A percentile compares a stretch with the other conserved stretches of the same genome.
These are phyloP conservation scores for Aspergillus sparsus DNA, from an alignment of 495 filamentous ascomycete genomes.

Conservation along the genomic window DNA sequence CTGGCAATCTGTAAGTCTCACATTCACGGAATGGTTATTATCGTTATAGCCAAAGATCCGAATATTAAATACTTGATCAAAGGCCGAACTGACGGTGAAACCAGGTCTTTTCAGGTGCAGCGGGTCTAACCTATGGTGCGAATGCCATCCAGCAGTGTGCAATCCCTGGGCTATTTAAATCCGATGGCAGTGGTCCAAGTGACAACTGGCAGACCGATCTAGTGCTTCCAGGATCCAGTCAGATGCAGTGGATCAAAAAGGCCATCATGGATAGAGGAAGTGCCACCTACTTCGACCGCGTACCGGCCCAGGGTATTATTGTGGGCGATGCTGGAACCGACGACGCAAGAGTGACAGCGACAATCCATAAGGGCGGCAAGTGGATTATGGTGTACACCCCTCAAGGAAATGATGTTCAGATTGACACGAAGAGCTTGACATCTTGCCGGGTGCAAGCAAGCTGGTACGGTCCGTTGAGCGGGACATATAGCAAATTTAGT, in stretches of 20 bases:
- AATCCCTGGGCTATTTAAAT: conserved; percentile 4
- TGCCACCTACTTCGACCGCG: conserved; percentile 2
- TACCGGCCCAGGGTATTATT: conserved; percentile 15
- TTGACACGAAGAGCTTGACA: neutral
- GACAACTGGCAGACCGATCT: conserved; percentile 3
- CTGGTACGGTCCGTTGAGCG: conserved; percentile 5
- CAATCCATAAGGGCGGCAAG: neutral
- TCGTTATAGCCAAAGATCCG: too few species aligned
- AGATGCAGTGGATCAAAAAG: conserved; percentile 15
- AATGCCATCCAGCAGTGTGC: conserved; percentile 5
- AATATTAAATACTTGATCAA: too few species aligned
- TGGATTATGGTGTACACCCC: conserved; percentile 20
- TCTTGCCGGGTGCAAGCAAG: conserved; percentile 2
- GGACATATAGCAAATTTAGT: neutral
- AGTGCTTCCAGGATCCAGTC: conserved; percentile 6
- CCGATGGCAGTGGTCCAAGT: conserved; percentile 1
- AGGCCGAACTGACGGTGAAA: too few species aligned
- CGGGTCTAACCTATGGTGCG: conserved; percentile 9
- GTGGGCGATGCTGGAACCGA: conserved; percentile 11
- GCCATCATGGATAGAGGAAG: conserved; percentile 4
- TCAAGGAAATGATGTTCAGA: conserved; percentile 2
- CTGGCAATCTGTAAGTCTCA: conserved; percentile 9
- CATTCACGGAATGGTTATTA: neutral
- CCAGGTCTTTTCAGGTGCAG: conserved; percentile 19
- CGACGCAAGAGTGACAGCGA: conserved; percentile 8